Percentiles rank a stretch among this genome's conserved stretches.
These are phyloP conservation scores for Globisporangium solare DNA, from an alignment of 352 stramenopile genomes.

Conservation along the genomic window DNA sequence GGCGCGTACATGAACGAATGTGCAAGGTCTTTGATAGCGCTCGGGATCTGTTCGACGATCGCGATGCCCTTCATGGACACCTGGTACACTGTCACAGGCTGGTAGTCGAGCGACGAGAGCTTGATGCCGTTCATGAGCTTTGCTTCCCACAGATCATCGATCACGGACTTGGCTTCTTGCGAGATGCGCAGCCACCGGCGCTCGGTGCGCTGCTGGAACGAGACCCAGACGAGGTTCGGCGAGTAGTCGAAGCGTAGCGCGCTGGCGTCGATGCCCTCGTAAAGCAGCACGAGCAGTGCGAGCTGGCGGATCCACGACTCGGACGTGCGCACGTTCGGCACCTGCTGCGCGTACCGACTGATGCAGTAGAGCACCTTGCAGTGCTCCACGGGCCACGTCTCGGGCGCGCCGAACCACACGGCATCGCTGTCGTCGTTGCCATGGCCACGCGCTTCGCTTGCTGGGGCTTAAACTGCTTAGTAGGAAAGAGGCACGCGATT, in stretches of 20 bases:
- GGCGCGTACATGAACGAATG: constrained; percentile 49
- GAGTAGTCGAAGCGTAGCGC: constrained; percentile 96
- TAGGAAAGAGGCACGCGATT: not conserved
- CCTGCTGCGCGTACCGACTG: constrained; percentile 90
- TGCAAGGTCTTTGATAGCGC: constrained; percentile 62
- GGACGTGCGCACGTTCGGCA: constrained; percentile 70
- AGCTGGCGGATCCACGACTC: constrained; percentile 95
- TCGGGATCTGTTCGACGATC: constrained; percentile 86
- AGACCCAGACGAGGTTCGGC: constrained; percentile 89
- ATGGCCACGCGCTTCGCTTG: not conserved
- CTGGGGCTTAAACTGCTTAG: constrained; percentile 3
- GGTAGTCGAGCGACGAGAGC: constrained; percentile 90
- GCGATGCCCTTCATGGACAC: constrained; percentile 85
- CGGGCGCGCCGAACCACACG: constrained; percentile 50
- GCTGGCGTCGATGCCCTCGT: constrained; percentile 94
- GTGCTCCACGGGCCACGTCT: constrained; percentile 88
- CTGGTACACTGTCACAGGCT: constrained; percentile 96
- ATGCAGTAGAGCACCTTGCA: constrained; percentile 95
- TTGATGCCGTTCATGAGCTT: constrained; percentile 95
- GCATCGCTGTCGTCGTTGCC: constrained; percentile 5
- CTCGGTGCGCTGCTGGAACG: constrained; percentile 79
- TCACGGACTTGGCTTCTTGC: constrained; percentile 94
- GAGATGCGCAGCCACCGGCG: constrained; percentile 89
- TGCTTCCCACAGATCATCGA: constrained; percentile 94
- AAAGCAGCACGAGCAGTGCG: constrained; percentile 92